A percentile compares a stretch with the other conserved stretches of the same genome.
These are phyloP conservation scores for Cercospora zeae-maydis DNA, from an alignment of 2,329 filamentous ascomycete genomes.

Conservation along the genomic window DNA sequence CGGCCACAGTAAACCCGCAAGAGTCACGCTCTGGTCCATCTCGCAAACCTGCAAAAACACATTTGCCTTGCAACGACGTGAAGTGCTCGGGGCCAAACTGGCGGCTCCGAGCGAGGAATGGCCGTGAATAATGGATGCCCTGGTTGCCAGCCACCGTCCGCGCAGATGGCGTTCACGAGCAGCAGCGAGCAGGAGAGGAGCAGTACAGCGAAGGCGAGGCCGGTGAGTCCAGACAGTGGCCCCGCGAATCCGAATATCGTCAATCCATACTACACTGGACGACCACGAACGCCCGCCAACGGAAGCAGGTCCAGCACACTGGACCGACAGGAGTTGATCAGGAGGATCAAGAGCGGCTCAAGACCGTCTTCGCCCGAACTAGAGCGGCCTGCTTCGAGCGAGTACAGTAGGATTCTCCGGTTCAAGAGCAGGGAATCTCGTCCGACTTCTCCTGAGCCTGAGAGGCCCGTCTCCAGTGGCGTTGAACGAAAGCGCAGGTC, in stretches of 20 bases:
- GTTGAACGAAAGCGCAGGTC: constrained; percentile 44
- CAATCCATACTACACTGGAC: constrained; percentile 39
- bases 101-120: constrained; percentile 28
- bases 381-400: constrained; percentile 19
- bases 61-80: neutral
- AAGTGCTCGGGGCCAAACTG: constrained; percentile 24
- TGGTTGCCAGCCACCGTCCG: constrained; percentile 20
- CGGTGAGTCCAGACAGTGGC: constrained; percentile 22
- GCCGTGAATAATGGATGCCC: constrained; percentile 25
- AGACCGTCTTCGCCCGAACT: constrained; percentile 30
- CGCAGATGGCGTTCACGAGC: constrained; percentile 11
- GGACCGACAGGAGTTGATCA: constrained; percentile 75
- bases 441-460: constrained; percentile 30
- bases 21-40: neutral
- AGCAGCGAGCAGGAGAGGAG: constrained; percentile 13
- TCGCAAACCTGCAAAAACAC: neutral
- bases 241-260: constrained; percentile 28
- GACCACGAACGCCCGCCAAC: constrained; percentile 32
- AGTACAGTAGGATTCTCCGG: constrained; percentile 61
- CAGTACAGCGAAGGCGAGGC: constrained; percentile 11
- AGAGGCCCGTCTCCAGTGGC: constrained; percentile 20
- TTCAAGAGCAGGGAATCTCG: constrained; percentile 59
- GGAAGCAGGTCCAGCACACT: constrained; percentile 32
- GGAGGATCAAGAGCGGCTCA: constrained; percentile 65
- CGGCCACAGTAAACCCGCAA: neutral